Base-by-base conservation (phyloP, 1,139 yeast species). In the Geotrichum aggregatum region DNA sequence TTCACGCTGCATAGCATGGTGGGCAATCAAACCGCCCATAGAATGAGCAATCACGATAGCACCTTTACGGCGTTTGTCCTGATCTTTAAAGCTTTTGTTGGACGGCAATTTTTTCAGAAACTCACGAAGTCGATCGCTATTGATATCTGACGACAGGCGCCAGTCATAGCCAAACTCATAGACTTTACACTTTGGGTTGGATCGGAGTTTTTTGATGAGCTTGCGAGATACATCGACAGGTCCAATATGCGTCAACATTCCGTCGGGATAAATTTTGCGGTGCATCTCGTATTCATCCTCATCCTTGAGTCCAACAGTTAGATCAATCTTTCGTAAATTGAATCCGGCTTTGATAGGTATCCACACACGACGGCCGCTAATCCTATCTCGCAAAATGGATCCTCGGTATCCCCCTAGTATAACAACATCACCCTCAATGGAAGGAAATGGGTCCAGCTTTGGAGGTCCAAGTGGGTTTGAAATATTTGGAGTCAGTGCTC, bases 371-470 rank as follows among this genome's bases (percentile, higher is more conserved):
- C 83, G 78, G 16, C 74, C 71, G 0, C 95, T 83, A 33, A 73
- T 73, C 0, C 79, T 64, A 61, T 87, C 94, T 45, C 94, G 68
- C 52, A 89, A 68, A n/a, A 84, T 78, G 28, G 89, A 82, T 1
- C 97, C 97, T 61, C 97, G 74, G 66, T 86, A 89, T 0, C 97
- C 97, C 2, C 97, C 96, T 68, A 89, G 57, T 1, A 89, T 74
- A 1, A 89, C 80, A 1, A 89, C 76, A 61, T 88, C 88, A 2
- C 96, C 96, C 18, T 79, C 82, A 1, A 87, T 63, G 30, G 78
- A 77, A 44, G 71, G 69, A 48, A 68, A 60, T 3, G 48, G 24
- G 39, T 61, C 50, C 69, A 67, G 56, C 28, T 54, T 54, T 43
- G 59, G 48, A 16, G 58, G 56, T 24, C 58, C 41, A 14, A 51